Base-by-base conservation (phyloP, 495 filamentous ascomycete species). In the Penicillium silybi region DNA sequence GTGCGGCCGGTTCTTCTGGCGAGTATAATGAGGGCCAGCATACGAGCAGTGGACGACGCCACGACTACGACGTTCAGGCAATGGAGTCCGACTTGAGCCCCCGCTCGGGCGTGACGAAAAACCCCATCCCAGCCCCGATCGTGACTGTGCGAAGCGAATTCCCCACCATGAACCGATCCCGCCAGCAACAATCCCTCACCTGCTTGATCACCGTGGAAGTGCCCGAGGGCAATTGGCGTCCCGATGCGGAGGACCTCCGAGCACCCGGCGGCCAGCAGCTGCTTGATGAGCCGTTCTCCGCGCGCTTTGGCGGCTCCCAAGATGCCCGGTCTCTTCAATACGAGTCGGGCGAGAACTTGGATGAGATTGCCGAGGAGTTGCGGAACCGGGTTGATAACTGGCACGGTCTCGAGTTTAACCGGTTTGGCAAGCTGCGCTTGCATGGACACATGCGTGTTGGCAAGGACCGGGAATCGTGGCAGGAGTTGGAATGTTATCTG, bases 121-220 rank as follows among this genome's bases (percentile, higher is more conserved):
- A 96, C 52, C 92, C 95, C 0, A 97, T 97, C 43, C 91, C 92
- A 7, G 77, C 93, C 9, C 93, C 93, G 5, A 86, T 82, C 0
- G 90, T 99, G 23, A 95, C 88, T 6, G 85, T 99, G 22, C 88
- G 92, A 46, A 96, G 92, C 63, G 93, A 99, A 71, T 99, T 96
- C 63, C 93, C 93, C 10, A 97, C 93, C 2, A 78, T 99, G 60
- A 97, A 78, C 59, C 80, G 89, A 50, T 96, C 92, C 29, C 86
- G 93, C 43, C 90, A 95, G 66, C 93, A 97, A 67, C 93, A 99
- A 70, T 92, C 86, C 3, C 72, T 99, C 59, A 97, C 93, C 0
- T 97, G 95, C 65, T 73, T 99, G 56, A 80, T 99, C 25, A 97
- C 95, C 0, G 83, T 99, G 29, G 93, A 99, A 70, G 90, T 99